Base-by-base conservation (phyloP, 73 alveolate genomes). In the Loxodes magnus region DNA sequence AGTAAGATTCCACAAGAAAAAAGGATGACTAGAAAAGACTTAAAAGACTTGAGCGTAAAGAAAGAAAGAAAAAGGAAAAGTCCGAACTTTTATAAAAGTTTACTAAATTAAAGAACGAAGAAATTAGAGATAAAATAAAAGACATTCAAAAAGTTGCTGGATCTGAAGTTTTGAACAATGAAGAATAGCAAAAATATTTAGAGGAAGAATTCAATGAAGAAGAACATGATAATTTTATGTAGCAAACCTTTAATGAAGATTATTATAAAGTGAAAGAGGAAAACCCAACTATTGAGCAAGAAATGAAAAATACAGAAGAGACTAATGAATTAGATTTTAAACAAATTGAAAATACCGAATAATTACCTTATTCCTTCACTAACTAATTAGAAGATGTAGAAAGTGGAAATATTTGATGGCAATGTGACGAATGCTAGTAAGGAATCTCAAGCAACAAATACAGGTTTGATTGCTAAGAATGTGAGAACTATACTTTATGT, bases 401-500 rank as follows among this genome's bases (percentile, higher is more conserved):
- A 19, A 78, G 64, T 24, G 74, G 77, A 19, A 77, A 79, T 33
- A 74, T 78, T 37, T 92, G 99, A 97, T 92, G 81, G 87, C 77
- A 73, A 39, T 92, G 99, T 58, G 99, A 92, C 58, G 71, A 71
- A n/a, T 92, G 99, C 64, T 77, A 74, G 74, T 71, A 82, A 46
- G 87, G 96, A 0, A 74, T 92, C 30, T 72, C 85, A 27, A 94
- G 76, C 41, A 94, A 94, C n/a, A 67, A 77, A 66, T 79, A 67
- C 39, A 79, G 96, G 65, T 92, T 79, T 56, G 99, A 92, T 64
- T 92, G 99, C 70, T 54, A 61, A 41, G 65, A 79, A 26, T 92
- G 99, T 56, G 96, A 85, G 37, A 88, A 92, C 71, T 92, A 71
- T 79, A 76, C 97, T 4, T 81, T 92, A 52, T 92, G 99, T 69